Evolutionary conservation across 1,284 basidiomycete species (phyloP), one percentile per base, ranked within the genome.

Genomic region (Pisolithus thermaeus): DNA sequence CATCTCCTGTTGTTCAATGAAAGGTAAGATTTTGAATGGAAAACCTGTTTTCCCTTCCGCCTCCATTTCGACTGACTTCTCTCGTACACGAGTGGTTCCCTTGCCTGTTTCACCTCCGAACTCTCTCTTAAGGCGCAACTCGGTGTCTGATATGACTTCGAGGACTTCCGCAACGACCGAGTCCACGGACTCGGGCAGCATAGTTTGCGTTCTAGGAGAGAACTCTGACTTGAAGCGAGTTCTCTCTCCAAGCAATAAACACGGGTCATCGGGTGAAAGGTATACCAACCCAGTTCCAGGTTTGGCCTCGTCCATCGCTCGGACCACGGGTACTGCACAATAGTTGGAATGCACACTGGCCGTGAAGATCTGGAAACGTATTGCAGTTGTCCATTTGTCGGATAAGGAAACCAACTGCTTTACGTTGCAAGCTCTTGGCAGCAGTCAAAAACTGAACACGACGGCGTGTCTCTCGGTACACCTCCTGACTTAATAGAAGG

Each of bases 1-100:
- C 86, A 98, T 98, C 56, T 92, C 83, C 55, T 90, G 83, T 69
- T 98, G 95, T 71, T 97, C 89, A 54, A 98, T 84, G 64, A 86
- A 86, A 1, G 92, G 91, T 52, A 97, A 69, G 38, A 75, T 76
- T 69, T 92, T 93, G 77, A 81, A 93, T 27, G 81, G 71, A 45
- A 92, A 58, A 0, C 92, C 92, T 25, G 70, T 69, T 42, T 74
- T 63, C n/a, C 83, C 83, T 51, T 78, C 70, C 51, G 70, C 67
- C 52, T 76, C 75, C 25, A 77, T 59, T 61, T 88, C 84, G 46
- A 73, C 72, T 43, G 81, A 59, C 61, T 84, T 87, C 56, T 89
- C 85, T 51, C 84, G 76, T 45, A 93, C 74, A 39, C 81, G 78
- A 1, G 74, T 66, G 0, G 90, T 90, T 28, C 81, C 83, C 63